These are phyloP conservation scores for Nannochloropsis salina DNA, from an alignment of 108 stramenopile species.

Conservation along the genomic window DNA sequence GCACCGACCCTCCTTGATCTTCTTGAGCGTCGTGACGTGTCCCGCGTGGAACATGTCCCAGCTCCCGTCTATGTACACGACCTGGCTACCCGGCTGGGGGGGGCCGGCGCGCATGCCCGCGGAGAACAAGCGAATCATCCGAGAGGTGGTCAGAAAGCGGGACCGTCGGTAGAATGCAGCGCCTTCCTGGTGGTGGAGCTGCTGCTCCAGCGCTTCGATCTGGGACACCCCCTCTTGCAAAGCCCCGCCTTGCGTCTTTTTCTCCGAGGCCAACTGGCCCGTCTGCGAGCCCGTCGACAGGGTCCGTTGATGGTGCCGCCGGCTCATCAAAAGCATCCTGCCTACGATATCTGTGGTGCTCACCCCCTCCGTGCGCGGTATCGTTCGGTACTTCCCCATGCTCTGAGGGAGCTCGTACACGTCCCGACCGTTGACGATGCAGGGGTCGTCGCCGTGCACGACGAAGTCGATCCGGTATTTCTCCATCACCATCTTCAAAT, in stretches of 20 bases:
- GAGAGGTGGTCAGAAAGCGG: constrained; percentile 73
- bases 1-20: constrained; percentile 50
- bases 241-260: not conserved
- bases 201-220: not conserved
- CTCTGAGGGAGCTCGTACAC: constrained; percentile 58
- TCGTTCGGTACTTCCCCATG: constrained; percentile 59
- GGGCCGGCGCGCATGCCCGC: constrained; percentile 62
- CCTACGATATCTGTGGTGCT: constrained; percentile 98
- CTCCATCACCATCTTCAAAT: constrained; percentile 78
- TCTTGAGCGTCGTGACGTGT: constrained; percentile 81
- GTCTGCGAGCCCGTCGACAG: constrained; percentile 9
- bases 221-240: not conserved
- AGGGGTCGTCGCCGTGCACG: constrained; percentile 97
- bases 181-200: not conserved
- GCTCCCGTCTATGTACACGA: constrained; percentile 90
- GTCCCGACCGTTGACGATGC: constrained; percentile 68
- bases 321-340: constrained; percentile 86
- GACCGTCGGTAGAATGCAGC: constrained; percentile 13
- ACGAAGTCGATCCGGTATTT: constrained; percentile 51
- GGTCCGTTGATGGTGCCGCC: constrained; percentile 69
- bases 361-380: constrained; percentile 97
- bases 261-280: not conserved
- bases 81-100: constrained; percentile 70
- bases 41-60: constrained; percentile 99
- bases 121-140: constrained; percentile 77